phyloP scores from a whole-genome alignment of 306 rosid genomes.

The Acacia crassicarpa region DNA sequence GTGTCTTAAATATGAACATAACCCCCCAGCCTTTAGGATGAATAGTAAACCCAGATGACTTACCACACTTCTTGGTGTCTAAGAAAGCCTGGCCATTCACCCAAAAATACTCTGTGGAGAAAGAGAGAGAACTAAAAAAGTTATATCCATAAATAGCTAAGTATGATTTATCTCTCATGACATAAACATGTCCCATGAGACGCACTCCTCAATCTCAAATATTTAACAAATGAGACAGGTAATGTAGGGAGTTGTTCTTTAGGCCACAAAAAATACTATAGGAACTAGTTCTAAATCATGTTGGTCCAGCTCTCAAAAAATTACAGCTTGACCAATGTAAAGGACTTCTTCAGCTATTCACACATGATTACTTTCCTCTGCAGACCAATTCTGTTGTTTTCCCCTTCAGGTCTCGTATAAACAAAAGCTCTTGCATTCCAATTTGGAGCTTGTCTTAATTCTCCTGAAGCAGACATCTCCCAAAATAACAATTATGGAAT shows the following conservation, averaged over 20 bases:
- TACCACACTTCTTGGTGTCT: too few relatives aligned
- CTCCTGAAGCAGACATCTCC: not conserved
- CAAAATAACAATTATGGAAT: not conserved
- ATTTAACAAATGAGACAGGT: slow-evolving; percentile 1
- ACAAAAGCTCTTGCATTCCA: not conserved
- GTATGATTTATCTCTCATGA: not conserved
- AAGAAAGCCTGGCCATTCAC: too few relatives aligned
- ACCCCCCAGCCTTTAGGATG: too few relatives aligned
- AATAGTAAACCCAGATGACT: too few relatives aligned
- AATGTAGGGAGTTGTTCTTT: not conserved
- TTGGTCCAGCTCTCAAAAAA: not conserved
- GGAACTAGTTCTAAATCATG: not conserved
- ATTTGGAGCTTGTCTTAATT: not conserved
- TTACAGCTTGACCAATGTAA: not conserved
- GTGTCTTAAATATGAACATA: too few relatives aligned
- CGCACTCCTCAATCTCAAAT: not conserved
- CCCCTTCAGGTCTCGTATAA: too few relatives aligned
- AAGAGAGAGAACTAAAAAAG: not conserved
- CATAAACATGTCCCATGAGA: not conserved
- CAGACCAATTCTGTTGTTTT: not conserved
- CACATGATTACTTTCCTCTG: not conserved
- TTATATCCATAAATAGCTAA: not conserved
- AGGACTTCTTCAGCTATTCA: not conserved
- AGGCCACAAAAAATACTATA: not conserved
- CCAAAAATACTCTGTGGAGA: too few relatives aligned